These are phyloP conservation scores for Flaveria sonorensis DNA, from an alignment of 129 eudicot species.

Conservation along the genomic window DNA sequence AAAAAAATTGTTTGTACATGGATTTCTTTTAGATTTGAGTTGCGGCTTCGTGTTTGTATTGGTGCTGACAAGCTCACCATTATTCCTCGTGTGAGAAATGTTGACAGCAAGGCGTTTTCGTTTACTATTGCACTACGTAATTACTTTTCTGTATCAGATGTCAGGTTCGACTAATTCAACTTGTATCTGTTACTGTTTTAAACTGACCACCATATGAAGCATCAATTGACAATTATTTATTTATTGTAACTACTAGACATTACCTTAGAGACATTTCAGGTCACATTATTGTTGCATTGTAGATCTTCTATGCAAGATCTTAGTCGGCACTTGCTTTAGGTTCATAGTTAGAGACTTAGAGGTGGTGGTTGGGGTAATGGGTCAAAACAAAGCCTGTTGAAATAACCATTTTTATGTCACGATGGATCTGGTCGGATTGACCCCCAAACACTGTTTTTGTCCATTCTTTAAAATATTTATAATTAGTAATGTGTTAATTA, in stretches of 20 bases:
- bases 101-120: constrained; percentile 68
- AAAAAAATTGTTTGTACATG: constrained; percentile 17
- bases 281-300: neutral
- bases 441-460: neutral
- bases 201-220: neutral
- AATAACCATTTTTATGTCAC: neutral
- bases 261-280: neutral
- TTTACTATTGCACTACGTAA: constrained; percentile 72
- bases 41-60: constrained; percentile 66
- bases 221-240: neutral
- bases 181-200: constrained; percentile 12
- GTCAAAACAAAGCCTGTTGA: neutral
- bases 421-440: neutral
- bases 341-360: neutral
- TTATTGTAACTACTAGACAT: neutral
- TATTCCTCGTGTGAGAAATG: constrained; percentile 85
- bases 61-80: constrained; percentile 64
- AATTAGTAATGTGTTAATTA: neutral
- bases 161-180: constrained; percentile 63
- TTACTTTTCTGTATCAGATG: constrained; percentile 80
- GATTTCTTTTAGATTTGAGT: constrained; percentile 68
- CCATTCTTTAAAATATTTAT: neutral
- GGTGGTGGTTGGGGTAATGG: neutral
- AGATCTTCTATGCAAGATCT: neutral
- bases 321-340: constrained; percentile 4